A percentile compares a stretch with the other conserved stretches of the same genome.
These are phyloP conservation scores for Cutaneotrichosporon cutaneum DNA, from an alignment of 1,284 basidiomycete species.

Conservation along the genomic window DNA sequence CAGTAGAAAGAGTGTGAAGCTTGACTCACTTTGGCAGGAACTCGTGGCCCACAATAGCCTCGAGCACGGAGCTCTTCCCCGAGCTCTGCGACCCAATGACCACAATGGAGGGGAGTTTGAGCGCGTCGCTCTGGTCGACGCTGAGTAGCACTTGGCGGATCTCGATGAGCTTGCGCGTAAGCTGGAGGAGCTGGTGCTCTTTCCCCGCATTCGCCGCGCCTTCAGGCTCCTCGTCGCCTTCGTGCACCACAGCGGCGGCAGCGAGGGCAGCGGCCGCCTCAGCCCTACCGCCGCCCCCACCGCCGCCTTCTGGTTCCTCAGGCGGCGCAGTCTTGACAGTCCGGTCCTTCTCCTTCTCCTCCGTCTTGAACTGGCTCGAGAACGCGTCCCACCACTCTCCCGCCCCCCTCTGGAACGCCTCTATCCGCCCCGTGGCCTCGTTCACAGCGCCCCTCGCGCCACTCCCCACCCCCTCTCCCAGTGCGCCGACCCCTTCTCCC, in stretches of 20 bases:
- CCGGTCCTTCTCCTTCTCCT: background rate
- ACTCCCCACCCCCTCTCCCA: constrained; percentile 18
- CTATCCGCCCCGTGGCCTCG: constrained; percentile 33
- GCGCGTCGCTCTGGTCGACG: constrained; percentile 89
- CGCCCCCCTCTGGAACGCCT: constrained; percentile 37
- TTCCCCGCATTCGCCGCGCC: constrained; percentile 22
- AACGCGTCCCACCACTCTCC: constrained; percentile 48
- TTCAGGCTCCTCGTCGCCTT: constrained; percentile 13
- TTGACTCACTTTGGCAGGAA: constrained; percentile 87
- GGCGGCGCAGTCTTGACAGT: constrained; percentile 25
- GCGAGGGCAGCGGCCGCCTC: constrained; percentile 14
- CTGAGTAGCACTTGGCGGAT: constrained; percentile 89
- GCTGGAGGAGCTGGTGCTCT: constrained; percentile 67
- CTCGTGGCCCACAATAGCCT: constrained; percentile 96
- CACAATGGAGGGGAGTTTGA: constrained; percentile 94
- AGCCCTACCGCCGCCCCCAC: constrained; percentile 21
- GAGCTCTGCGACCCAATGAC: constrained; percentile 98
- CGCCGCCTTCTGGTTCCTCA: constrained; percentile 32
- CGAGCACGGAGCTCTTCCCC: constrained; percentile 95
- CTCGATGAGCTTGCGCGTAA: constrained; percentile 94
- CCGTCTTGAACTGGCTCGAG: constrained; percentile 31
- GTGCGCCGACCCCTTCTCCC: constrained; percentile 15
- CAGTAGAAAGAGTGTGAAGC: background rate
- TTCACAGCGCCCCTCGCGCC: constrained; percentile 23
- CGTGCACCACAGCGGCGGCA: constrained; percentile 19